Evolutionary conservation across 768 basidiomycete species (phyloP), one percentile per base, ranked within the genome.

Genomic region (Panellus pusillus): DNA sequence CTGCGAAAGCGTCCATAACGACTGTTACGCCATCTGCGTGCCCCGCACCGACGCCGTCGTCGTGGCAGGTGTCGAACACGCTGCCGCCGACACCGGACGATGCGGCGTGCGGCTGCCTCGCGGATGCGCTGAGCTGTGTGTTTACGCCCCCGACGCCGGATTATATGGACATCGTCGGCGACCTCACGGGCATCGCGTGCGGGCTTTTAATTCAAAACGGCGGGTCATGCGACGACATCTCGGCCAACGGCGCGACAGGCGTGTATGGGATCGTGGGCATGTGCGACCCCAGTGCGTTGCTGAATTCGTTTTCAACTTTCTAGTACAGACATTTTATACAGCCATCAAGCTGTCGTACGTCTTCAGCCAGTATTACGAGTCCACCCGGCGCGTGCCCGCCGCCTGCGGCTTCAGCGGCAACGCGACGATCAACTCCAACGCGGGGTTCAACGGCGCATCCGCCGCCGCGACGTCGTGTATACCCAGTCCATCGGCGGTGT

Each of bases 31-130:
- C 85, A 45, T 79, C 84, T 18, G 61, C 78, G 24, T 97, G 94
- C 73, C 87, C 91, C 14, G 54, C 78, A 13, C 64, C 79, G 54
- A 28, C 6, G 18, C 84, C 78, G 59, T 67, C 76, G 15, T 76
- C 74, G 4, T 83, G 87, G 70, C 69, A 82, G 29, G 90, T 87
- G 32, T 85, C 86, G 4, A 78, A 76, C 1, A 83, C 75, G 9
- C 73, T 96, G 28, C 94, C 94, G n/a, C 84, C 87, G 0, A 97
- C 94, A 5, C 94, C 94, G 0, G 86, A 91, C 68, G 79, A 86
- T 47, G 71, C 78, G 17, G 87, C 87, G 12, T 97, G 94, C 70
- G 72, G 78, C 47, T 97, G 94, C 68, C 66, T 95, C 61, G 78
- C 83, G 66, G 70, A 70, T 47, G 77, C 77, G 20, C 76, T 95